Evolutionary conservation across 495 filamentous ascomycete genomes (phyloP).

Genomic region (Schizothecium vesticola): DNA sequence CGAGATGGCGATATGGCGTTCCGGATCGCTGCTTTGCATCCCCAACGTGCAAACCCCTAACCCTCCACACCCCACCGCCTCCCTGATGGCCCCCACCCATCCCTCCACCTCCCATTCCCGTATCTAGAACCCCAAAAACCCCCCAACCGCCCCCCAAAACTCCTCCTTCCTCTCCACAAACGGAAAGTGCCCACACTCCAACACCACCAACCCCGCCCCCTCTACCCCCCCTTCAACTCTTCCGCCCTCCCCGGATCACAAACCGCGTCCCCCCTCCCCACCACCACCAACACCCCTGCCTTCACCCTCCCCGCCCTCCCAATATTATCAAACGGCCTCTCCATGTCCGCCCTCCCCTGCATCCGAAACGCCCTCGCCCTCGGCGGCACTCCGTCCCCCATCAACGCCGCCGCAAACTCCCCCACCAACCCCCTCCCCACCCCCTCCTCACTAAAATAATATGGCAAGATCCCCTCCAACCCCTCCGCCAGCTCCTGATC

Average conservation of each 20-base stretch:
- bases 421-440: background rate
- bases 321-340: background rate
- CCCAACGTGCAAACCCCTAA: background rate
- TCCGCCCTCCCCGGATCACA: background rate
- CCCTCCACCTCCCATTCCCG: background rate
- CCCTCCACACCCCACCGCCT: background rate
- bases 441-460: constrained; percentile 1
- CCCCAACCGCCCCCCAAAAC: background rate
- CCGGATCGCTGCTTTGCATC: background rate
- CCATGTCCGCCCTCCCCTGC: background rate
- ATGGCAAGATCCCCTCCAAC: background rate
- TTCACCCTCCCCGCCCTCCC: background rate
- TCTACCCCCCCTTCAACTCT: background rate
- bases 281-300: background rate
- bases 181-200: constrained; percentile 5
- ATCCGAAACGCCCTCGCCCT: background rate
- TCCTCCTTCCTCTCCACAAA: background rate
- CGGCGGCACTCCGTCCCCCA: background rate
- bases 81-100: background rate
- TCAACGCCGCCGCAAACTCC: background rate
- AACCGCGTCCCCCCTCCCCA: background rate
- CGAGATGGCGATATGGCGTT: background rate
- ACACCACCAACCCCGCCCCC: background rate
- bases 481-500: background rate
- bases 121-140: background rate